Conservation (phyloP, 1,139 yeast species). For the Protomyces arabidopsidicola region DNA sequence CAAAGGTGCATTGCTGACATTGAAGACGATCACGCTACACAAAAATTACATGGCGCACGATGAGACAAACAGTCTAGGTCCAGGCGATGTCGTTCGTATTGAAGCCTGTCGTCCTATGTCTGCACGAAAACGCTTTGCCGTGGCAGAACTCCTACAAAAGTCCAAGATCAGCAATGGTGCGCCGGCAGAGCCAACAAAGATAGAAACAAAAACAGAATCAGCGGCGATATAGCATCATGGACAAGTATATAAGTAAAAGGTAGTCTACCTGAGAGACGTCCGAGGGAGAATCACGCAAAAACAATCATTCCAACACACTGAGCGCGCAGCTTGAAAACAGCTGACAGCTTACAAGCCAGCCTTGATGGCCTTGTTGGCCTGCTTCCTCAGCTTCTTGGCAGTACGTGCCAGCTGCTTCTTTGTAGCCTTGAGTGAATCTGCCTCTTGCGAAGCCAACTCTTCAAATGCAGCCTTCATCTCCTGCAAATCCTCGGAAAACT, state of each 20-base stretch:
- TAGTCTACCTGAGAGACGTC: too few species aligned
- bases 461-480: background rate
- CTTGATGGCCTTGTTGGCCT: background rate
- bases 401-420: background rate
- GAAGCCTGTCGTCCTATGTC: conserved; percentile 78
- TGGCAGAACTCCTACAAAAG: conserved; percentile 86
- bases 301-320: too few species aligned
- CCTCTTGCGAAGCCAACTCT: background rate
- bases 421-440: background rate
- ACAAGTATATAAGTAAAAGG: too few species aligned
- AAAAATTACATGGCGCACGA: conserved; percentile 24
- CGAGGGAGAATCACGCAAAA: too few species aligned
- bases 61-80: conserved; percentile 42
- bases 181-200: background rate
- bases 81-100: conserved; percentile 92
- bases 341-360: background rate
- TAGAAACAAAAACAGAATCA: too few species aligned
- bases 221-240: too few species aligned
- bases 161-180: conserved; percentile 10
- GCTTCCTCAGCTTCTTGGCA: background rate
- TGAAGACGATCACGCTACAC: conserved; percentile 6
- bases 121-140: conserved; percentile 63
- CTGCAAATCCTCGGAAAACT: background rate
- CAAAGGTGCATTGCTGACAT: background rate
- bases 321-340: background rate